Conservation (phyloP, 116 monocot species). For the Dioscorea cayenensis region DNA sequence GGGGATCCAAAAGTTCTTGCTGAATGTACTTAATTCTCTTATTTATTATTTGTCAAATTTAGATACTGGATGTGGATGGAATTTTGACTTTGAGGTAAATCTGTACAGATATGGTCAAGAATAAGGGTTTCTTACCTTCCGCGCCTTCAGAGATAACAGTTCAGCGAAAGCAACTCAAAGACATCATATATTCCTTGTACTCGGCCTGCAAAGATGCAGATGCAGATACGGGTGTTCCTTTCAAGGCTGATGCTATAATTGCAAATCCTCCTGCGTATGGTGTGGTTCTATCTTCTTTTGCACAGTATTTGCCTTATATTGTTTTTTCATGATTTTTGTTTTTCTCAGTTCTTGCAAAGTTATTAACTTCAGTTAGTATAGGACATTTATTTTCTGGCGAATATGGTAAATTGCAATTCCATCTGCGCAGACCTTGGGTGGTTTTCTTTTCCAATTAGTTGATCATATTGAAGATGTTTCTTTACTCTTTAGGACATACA, state of each 20-base stretch:
- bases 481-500: too few relatives aligned
- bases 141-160: constrained; percentile 80
- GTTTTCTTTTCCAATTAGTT: too few relatives aligned
- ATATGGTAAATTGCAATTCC: too few relatives aligned
- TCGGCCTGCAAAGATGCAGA: constrained; percentile 87
- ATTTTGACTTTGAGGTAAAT: not conserved
- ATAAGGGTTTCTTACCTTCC: constrained; percentile 96
- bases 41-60: not conserved
- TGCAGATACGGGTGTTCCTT: constrained; percentile 75
- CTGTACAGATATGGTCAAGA: constrained; percentile 86
- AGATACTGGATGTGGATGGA: not conserved
- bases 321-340: not conserved
- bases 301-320: not conserved
- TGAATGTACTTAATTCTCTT: constrained; percentile 47
- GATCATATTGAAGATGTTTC: too few relatives aligned
- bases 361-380: not conserved
- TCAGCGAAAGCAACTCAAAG: constrained; percentile 89
- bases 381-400: too few relatives aligned
- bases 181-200: constrained; percentile 88
- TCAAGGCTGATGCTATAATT: constrained; percentile 92
- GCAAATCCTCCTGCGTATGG: constrained; percentile 99
- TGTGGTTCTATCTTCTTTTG: constrained; percentile 16
- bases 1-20: constrained; percentile 94
- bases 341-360: not conserved
- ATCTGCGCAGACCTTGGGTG: too few relatives aligned